These are phyloP conservation scores for Nyssa sinensis DNA, from an alignment of 148 eudicot species.

Conservation along the genomic window DNA sequence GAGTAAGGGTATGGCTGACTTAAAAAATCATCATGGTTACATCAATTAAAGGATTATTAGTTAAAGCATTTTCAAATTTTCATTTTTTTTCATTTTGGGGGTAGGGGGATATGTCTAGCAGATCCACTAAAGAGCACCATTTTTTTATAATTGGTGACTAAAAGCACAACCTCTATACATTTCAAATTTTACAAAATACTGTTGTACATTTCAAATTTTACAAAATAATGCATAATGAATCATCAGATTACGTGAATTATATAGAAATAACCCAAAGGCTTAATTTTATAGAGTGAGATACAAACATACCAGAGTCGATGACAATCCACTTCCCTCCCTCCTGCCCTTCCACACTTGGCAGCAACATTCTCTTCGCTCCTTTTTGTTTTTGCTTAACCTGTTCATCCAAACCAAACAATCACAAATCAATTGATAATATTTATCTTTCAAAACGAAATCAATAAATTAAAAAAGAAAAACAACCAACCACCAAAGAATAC, in stretches of 20 bases:
- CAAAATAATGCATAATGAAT: neutral
- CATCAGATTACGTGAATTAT: neutral
- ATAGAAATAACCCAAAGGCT: neutral
- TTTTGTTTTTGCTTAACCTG: slow-evolving; percentile 89
- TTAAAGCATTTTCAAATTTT: too few species aligned
- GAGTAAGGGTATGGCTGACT: neutral
- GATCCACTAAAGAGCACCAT: neutral
- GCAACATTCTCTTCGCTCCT: slow-evolving; percentile 72
- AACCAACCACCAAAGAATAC: neutral
- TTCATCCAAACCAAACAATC: slow-evolving; percentile 13
- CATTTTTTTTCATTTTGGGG: too few species aligned
- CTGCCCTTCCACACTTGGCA: slow-evolving; percentile 85
- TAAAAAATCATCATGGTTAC: neutral
- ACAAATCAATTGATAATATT: neutral
- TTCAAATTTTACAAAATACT: too few species aligned
- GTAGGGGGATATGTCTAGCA: neutral
- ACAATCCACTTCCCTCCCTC: slow-evolving; percentile 91
- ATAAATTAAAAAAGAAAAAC: too few species aligned
- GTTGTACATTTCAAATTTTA: neutral
- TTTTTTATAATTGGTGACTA: too few species aligned
- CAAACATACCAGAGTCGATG: slow-evolving; percentile 73
- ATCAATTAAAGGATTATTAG: neutral
- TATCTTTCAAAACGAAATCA: neutral
- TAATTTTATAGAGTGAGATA: neutral
- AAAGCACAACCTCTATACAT: neutral